phyloP scores from a whole-genome alignment of 768 basidiomycete genomes.

The Rhodocollybia butyracea region DNA sequence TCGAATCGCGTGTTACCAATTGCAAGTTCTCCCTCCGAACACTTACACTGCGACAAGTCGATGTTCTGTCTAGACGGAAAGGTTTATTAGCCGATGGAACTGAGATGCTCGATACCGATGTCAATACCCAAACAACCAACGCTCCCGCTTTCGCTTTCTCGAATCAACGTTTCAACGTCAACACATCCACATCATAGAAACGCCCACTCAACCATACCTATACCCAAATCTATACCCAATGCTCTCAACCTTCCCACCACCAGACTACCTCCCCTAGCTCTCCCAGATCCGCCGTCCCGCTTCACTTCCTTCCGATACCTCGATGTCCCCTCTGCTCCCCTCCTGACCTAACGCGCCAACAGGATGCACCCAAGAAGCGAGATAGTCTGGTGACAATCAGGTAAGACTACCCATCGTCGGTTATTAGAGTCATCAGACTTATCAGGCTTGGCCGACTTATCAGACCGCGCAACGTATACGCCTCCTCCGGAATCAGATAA shows the following conservation, averaged over 20 bases:
- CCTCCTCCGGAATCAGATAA: too few species aligned
- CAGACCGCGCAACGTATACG: too few species aligned
- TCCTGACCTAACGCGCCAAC: too few species aligned
- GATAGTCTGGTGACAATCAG: too few species aligned
- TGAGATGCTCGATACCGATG: neutral
- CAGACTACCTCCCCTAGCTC: constrained; percentile 1
- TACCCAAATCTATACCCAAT: neutral
- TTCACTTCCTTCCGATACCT: neutral
- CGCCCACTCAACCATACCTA: neutral
- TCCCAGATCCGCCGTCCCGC: neutral
- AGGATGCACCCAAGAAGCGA: too few species aligned
- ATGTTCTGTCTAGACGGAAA: neutral
- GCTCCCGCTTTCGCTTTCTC: too few species aligned
- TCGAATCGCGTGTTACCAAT: neutral
- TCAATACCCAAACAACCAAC: too few species aligned
- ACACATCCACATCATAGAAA: neutral
- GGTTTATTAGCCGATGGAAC: neutral
- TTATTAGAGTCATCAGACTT: too few species aligned
- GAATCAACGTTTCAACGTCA: neutral
- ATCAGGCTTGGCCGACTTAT: too few species aligned
- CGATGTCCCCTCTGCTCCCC: too few species aligned
- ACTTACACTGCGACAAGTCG: neutral
- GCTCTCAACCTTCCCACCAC: neutral
- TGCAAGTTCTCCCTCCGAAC: neutral
- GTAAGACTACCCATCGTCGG: too few species aligned